Percentiles rank a stretch among this genome's conserved stretches.
These are phyloP conservation scores for Kluyveromyces starmeri DNA, from an alignment of 805 yeast genomes.

Conservation along the genomic window DNA sequence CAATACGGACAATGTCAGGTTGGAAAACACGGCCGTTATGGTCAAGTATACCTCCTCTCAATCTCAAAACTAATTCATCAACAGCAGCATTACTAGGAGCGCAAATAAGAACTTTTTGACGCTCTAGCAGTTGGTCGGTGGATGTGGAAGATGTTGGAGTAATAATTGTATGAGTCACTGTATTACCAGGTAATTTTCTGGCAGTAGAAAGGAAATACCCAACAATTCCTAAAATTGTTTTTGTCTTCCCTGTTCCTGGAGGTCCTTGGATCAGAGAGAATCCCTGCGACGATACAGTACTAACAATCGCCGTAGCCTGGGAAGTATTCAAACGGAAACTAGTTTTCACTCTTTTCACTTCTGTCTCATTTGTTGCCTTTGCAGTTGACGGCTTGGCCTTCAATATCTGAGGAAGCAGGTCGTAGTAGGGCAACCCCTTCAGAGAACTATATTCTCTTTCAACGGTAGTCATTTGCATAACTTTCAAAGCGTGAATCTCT, in stretches of 20 bases:
- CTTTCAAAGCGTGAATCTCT: constrained; percentile 56
- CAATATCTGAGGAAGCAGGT: constrained; percentile 57
- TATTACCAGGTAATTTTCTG: constrained; percentile 19
- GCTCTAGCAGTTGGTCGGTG: constrained; percentile 21
- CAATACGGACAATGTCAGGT: constrained; percentile 77
- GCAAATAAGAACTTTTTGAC: constrained; percentile 70
- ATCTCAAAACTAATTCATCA: constrained; percentile 82
- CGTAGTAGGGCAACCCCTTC: constrained; percentile 74
- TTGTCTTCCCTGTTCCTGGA: constrained; percentile 98
- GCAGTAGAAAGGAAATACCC: constrained; percentile 57
- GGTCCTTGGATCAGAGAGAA: constrained; percentile 96
- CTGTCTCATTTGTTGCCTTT: constrained; percentile 23
- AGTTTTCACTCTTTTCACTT: constrained; percentile 35
- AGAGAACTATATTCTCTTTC: constrained; percentile 89
- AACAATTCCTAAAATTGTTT: constrained; percentile 85
- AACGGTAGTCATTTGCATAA: constrained; percentile 81
- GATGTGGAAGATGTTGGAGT: constrained; percentile 14
- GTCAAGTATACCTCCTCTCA: constrained; percentile 60
- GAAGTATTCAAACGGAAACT: constrained; percentile 67
- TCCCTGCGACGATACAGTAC: constrained; percentile 59
- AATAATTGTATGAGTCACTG: constrained; percentile 28
- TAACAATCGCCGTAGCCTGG: constrained; percentile 83
- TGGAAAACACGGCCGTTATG: constrained; percentile 42
- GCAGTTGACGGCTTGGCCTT: constrained; percentile 46
- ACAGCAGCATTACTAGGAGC: constrained; percentile 99